Percentiles rank a stretch among this genome's conserved stretches.
These are phyloP conservation scores for Musa troglodytarum DNA, from an alignment of 176 grass and related monocot genomes.

Conservation along the genomic window DNA sequence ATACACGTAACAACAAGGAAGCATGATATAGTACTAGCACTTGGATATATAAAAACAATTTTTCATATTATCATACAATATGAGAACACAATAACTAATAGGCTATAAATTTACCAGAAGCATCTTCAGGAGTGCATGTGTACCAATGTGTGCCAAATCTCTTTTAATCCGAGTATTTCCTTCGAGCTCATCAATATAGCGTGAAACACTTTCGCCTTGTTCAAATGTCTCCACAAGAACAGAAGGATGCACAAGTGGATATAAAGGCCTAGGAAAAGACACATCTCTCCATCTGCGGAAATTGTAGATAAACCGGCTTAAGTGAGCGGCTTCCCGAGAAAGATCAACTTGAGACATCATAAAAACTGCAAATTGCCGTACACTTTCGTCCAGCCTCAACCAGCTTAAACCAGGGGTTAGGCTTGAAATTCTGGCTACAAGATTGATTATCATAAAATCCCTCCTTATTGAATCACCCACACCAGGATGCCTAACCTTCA, in stretches of 20 bases:
- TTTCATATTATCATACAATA: neutral
- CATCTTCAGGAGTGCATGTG: slow-evolving; percentile 95
- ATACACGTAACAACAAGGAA: neutral
- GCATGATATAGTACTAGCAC: slow-evolving; percentile 4
- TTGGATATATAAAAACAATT: slow-evolving; percentile 5
- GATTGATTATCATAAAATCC: slow-evolving; percentile 84
- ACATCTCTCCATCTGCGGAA: slow-evolving; percentile 81
- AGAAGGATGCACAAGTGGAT: slow-evolving; percentile 93
- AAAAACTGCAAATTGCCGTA: slow-evolving; percentile 77
- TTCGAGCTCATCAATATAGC: slow-evolving; percentile 56
- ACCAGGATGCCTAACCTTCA: slow-evolving; percentile 94
- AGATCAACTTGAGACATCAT: slow-evolving; percentile 99
- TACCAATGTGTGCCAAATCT: slow-evolving; percentile 79
- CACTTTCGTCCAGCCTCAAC: slow-evolving; percentile 96
- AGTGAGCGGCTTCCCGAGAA: slow-evolving; percentile 85
- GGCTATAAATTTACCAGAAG: slow-evolving; percentile 50
- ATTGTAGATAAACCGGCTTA: slow-evolving; percentile 89
- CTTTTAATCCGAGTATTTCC: slow-evolving; percentile 57
- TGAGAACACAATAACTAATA: slow-evolving; percentile 4
- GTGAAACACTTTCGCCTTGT: slow-evolving; percentile 86
- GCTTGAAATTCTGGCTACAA: slow-evolving; percentile 52
- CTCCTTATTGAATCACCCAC: slow-evolving; percentile 86
- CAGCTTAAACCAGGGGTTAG: slow-evolving; percentile 73
- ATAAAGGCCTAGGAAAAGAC: slow-evolving; percentile 86
- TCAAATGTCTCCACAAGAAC: slow-evolving; percentile 98